Conservation (phyloP, 345 rosid genomes). For the Sapria himalayana region DNA sequence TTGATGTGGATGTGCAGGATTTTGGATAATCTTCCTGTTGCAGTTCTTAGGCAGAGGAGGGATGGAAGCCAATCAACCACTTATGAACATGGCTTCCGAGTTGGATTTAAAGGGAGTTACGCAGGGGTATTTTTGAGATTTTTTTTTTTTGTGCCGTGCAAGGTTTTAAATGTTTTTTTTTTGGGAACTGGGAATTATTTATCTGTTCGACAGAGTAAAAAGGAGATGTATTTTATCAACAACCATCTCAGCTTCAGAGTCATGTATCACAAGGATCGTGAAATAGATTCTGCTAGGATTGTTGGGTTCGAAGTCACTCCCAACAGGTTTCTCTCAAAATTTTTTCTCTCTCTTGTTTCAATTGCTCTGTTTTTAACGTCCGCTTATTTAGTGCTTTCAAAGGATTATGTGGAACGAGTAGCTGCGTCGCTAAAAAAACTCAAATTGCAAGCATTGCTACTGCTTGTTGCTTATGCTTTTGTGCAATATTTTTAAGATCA, state of each 20-base stretch:
- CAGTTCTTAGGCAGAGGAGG: conserved; percentile 81
- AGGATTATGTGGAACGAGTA: too few relatives aligned
- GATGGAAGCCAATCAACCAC: conserved; percentile 74
- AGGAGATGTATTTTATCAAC: conserved; percentile 82
- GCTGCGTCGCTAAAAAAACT: too few relatives aligned
- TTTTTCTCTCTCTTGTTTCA: conserved; percentile 4
- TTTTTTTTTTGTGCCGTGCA: too few relatives aligned
- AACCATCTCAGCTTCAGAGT: conserved; percentile 92
- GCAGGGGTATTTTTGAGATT: conserved; percentile 44
- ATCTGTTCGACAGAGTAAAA: conserved; percentile 96
- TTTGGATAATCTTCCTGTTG: conserved; percentile 94
- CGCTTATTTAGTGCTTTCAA: background rate
- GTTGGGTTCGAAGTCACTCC: conserved; percentile 96
- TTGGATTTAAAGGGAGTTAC: conserved; percentile 90
- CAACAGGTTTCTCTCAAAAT: conserved; percentile 67
- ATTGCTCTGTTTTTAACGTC: background rate
- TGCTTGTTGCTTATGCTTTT: too few relatives aligned
- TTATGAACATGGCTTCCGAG: conserved; percentile 87
- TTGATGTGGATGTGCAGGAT: conserved; percentile 36
- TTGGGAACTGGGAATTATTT: too few relatives aligned
- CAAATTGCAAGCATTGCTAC: too few relatives aligned
- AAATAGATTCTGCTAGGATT: conserved; percentile 70
- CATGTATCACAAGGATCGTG: conserved; percentile 73
- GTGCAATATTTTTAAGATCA: too few relatives aligned
- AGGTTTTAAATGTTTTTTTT: too few relatives aligned